Percentiles rank a stretch among this genome's conserved stretches.
These are phyloP conservation scores for Polychaeton citri DNA, from an alignment of 2,329 filamentous ascomycete species.

Conservation along the genomic window DNA sequence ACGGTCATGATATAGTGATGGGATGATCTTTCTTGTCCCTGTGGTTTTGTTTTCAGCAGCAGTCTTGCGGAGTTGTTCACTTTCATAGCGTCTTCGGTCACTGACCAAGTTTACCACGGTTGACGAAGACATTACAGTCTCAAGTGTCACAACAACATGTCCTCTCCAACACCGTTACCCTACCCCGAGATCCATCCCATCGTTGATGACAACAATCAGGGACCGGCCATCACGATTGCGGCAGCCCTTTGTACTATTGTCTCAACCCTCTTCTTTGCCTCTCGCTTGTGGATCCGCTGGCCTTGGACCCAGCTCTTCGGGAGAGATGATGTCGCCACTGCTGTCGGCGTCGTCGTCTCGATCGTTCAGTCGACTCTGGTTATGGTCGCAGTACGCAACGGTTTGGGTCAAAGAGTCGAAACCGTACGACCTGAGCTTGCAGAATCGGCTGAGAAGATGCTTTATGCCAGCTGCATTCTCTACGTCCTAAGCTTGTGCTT, in stretches of 20 bases:
- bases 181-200: no score
- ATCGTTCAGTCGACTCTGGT: not conserved
- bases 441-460: not conserved
- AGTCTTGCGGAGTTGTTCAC: no score
- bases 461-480: constrained; percentile 8
- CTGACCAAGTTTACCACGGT: no score
- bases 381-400: not conserved
- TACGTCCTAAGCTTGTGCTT: constrained; percentile 6
- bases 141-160: no score
- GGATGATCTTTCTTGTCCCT: no score
- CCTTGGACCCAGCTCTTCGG: constrained; percentile 3
- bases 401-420: not conserved
- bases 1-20: no score
- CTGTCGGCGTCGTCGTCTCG: not conserved
- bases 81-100: no score
- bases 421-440: not conserved
- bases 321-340: constrained; percentile 1
- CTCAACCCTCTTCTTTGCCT: not conserved
- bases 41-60: no score
- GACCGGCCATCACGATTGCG: not conserved
- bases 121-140: no score
- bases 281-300: constrained; percentile 3
- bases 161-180: no score
- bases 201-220: no score
- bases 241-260: not conserved